Base-by-base conservation (phyloP, 2,329 filamentous ascomycete species). In the Fusarium sp. region DNA sequence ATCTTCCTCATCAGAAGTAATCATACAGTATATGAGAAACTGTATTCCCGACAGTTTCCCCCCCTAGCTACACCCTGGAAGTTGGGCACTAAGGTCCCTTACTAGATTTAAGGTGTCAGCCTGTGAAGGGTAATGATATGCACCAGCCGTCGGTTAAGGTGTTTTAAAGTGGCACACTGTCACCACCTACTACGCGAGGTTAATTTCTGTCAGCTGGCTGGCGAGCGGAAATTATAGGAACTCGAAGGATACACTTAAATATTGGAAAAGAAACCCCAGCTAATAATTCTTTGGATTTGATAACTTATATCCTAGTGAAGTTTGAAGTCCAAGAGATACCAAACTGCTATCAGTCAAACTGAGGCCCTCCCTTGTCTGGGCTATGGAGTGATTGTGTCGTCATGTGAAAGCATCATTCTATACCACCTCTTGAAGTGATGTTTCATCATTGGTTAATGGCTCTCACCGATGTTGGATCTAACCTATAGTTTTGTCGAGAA, bases 321-420 rank as follows among this genome's bases (percentile, higher is more conserved):
- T 13, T 13, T 33, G 20, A 15, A 45, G 21, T 6, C 6, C 20
- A 13, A 56, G 6, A 9, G 15, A 21, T 6, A 27, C 11, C 15
- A 3, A 36, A 21, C 20, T 43, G 25, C 56, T 43, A 23, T 37
- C 13, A 18, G 37, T 35, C 15, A 18, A 20, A 18, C 23, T 49
- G 37, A 52, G 49, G 18, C 21, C 35, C 31, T 60, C 54, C 65
- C 49, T 53, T 42, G 39, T 35, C 50, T n/a, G 23, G 35, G 40
- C 47, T n/a, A 43, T 69, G 35, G 53, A 69, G 53, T 48, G 53
- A 48, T 58, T 56, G 53, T 55, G 51, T 46, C 43, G 46, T 67
- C 55, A 70, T 71, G 52, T 69, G 61, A 69, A 69, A 66, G 51
- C 56, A 54, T 48, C 63, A 27, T 43, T 50, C 41, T 47, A 25